Evolutionary conservation across 1,284 basidiomycete species (phyloP).

Genomic region (Ustilago trichophora): DNA sequence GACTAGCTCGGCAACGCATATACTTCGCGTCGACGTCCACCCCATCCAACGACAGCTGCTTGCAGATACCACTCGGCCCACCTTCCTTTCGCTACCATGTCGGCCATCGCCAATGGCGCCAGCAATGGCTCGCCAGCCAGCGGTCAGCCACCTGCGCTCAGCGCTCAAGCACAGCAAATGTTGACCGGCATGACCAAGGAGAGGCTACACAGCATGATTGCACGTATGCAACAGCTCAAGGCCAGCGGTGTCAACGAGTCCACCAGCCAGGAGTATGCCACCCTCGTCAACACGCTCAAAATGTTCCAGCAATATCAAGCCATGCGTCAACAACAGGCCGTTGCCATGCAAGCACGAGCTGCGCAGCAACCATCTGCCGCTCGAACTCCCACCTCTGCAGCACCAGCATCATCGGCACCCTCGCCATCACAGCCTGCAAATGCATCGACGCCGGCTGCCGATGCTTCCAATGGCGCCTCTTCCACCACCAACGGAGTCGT

Average conservation of each 20-base stretch:
- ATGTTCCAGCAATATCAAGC: conserved; percentile 64
- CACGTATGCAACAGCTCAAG: conserved; percentile 67
- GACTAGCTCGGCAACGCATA: neutral
- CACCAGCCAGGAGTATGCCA: conserved; percentile 65
- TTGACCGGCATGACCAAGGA: conserved; percentile 64
- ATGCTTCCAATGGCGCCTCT: conserved; percentile 16
- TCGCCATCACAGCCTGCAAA: conserved; percentile 24
- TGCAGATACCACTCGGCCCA: neutral
- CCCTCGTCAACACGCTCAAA: conserved; percentile 62
- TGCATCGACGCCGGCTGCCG: conserved; percentile 21
- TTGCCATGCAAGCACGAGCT: conserved; percentile 43
- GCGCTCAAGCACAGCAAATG: conserved; percentile 55
- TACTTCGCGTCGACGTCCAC: neutral
- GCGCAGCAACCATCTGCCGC: conserved; percentile 16
- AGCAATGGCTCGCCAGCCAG: conserved; percentile 27
- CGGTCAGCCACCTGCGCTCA: conserved; percentile 33
- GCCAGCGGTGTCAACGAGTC: conserved; percentile 65
- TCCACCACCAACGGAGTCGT: conserved; percentile 29
- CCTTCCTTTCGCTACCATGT: conserved; percentile 20
- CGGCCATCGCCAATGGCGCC: conserved; percentile 43
- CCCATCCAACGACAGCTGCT: neutral
- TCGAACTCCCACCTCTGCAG: conserved; percentile 5
- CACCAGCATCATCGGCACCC: conserved; percentile 19
- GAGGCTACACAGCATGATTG: conserved; percentile 56
- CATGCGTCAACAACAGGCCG: conserved; percentile 58